Percentiles rank a stretch among this genome's conserved stretches.
Conservation (phyloP, 352 stramenopile species). For the Albugo laibachii region DNA sequence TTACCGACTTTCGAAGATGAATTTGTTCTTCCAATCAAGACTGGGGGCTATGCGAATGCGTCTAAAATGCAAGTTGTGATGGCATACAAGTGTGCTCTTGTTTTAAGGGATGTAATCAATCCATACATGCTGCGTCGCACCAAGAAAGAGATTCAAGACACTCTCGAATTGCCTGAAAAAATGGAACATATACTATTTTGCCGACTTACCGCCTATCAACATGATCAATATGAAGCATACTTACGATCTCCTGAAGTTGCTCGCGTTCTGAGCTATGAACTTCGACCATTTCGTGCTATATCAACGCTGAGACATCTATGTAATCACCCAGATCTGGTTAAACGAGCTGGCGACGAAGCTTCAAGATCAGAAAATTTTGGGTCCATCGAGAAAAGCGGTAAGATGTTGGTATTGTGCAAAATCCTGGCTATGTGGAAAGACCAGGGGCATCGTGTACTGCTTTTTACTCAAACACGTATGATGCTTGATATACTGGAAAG, state of each 20-base stretch:
- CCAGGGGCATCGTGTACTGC: slow-evolving; percentile 90
- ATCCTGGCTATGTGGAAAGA: slow-evolving; percentile 89
- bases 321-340: slow-evolving; percentile 92
- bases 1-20: slow-evolving; percentile 94
- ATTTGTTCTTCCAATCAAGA: slow-evolving; percentile 93
- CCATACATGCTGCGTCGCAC: slow-evolving; percentile 89
- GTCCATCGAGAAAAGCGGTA: slow-evolving; percentile 75
- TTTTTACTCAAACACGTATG: slow-evolving; percentile 93
- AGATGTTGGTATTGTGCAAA: slow-evolving; percentile 92
- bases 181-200: slow-evolving; percentile 98
- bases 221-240: slow-evolving; percentile 82
- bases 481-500: slow-evolving; percentile 97
- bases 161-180: slow-evolving; percentile 89
- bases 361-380: neutral
- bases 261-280: slow-evolving; percentile 66
- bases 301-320: slow-evolving; percentile 95
- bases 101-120: slow-evolving; percentile 92
- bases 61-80: slow-evolving; percentile 90
- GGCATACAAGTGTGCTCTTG: slow-evolving; percentile 91
- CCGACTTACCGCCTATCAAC: slow-evolving; percentile 76
- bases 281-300: slow-evolving; percentile 82
- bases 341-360: neutral
- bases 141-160: slow-evolving; percentile 89
- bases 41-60: slow-evolving; percentile 84
- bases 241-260: slow-evolving; percentile 83